Conservation (phyloP, 495 filamentous ascomycete genomes). For the Neurospora terricola region DNA sequence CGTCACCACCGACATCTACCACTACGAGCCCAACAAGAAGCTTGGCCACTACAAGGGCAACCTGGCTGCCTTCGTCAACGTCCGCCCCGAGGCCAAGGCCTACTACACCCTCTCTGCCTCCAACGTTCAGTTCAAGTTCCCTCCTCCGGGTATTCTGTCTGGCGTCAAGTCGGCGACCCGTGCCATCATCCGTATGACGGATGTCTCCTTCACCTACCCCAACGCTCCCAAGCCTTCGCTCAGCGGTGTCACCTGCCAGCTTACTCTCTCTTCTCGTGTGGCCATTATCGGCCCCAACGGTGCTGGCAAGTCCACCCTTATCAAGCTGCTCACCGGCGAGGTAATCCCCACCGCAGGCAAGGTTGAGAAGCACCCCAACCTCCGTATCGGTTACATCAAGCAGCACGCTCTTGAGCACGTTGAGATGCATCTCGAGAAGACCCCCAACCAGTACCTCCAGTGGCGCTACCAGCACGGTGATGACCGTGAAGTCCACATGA, state of each 20-base stretch:
- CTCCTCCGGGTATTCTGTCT: conserved; percentile 83
- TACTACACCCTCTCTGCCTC: conserved; percentile 95
- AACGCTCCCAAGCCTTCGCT: conserved; percentile 76
- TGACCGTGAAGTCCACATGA: conserved; percentile 92
- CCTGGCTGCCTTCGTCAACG: conserved; percentile 80
- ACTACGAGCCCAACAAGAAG: conserved; percentile 94
- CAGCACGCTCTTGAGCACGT: conserved; percentile 99
- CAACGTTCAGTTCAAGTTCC: conserved; percentile 94
- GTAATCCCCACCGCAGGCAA: conserved; percentile 74
- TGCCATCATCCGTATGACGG: conserved; percentile 90
- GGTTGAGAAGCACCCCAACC: conserved; percentile 96
- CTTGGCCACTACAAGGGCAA: conserved; percentile 92
- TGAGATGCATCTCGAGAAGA: conserved; percentile 99
- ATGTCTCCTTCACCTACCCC: conserved; percentile 85
- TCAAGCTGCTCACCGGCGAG: conserved; percentile 97
- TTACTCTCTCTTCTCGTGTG: conserved; percentile 83
- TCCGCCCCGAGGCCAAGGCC: conserved; percentile 92
- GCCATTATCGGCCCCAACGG: conserved; percentile 97
- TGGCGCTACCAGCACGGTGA: conserved; percentile 97
- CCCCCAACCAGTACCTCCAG: conserved; percentile 95
- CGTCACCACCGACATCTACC: conserved; percentile 97
- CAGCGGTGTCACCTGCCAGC: conserved; percentile 71
- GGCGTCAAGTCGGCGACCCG: conserved; percentile 92
- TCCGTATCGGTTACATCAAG: conserved; percentile 99
- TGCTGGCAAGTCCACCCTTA: conserved; percentile 96